phyloP scores from a whole-genome alignment of 2,329 filamentous ascomycete species.

The Pleoardoris graminearum region DNA sequence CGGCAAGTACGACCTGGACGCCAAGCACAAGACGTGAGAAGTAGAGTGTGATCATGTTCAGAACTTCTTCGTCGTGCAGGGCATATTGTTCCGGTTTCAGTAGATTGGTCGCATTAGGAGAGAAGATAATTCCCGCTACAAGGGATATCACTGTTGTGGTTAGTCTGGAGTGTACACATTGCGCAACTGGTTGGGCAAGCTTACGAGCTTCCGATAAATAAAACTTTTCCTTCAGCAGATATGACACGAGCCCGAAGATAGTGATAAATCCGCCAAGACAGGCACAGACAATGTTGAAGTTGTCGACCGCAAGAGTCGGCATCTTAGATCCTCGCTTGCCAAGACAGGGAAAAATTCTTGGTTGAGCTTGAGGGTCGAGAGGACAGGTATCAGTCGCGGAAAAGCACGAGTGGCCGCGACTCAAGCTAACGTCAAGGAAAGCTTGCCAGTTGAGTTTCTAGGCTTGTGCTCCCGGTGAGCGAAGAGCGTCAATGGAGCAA shows the following conservation, averaged over 20 bases:
- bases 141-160: slow-evolving; percentile 73
- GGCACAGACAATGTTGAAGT: slow-evolving; percentile 84
- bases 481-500: slow-evolving; percentile 5
- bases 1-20: slow-evolving; percentile 86
- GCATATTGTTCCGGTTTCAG: slow-evolving; percentile 77
- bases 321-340: slow-evolving; percentile 42
- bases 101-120: slow-evolving; percentile 75
- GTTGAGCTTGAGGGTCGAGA: not conserved
- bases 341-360: slow-evolving; percentile 13
- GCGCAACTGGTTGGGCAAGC: slow-evolving; percentile 40
- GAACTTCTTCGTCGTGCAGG: slow-evolving; percentile 55
- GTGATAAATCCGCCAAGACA: slow-evolving; percentile 85
- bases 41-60: slow-evolving; percentile 76
- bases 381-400: not conserved
- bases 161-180: slow-evolving; percentile 7
- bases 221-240: slow-evolving; percentile 84
- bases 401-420: not conserved
- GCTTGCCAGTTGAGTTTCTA: not conserved
- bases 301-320: slow-evolving; percentile 66
- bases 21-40: slow-evolving; percentile 87
- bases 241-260: slow-evolving; percentile 87
- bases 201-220: slow-evolving; percentile 88
- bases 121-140: slow-evolving; percentile 76
- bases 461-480: not conserved
- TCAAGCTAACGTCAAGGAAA: slow-evolving; percentile 23